A percentile compares a stretch with the other conserved stretches of the same genome.
phyloP scores from a whole-genome alignment of 2,329 filamentous ascomycete genomes.

The Capronia epimyces region DNA sequence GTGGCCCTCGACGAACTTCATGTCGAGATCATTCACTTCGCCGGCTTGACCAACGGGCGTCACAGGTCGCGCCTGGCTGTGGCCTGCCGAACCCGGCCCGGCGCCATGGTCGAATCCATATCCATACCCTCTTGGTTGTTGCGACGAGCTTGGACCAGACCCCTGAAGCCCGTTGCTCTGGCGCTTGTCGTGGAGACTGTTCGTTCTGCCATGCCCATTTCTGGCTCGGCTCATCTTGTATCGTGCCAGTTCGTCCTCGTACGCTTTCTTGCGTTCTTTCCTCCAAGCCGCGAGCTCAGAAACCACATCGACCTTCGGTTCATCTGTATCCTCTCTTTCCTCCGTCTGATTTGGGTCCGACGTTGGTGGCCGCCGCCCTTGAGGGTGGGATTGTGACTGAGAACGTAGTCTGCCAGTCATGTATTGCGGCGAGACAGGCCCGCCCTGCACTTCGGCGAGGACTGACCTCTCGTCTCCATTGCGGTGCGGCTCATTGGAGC shows the following conservation, averaged over 20 bases:
- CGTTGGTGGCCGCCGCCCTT: slow-evolving; percentile 4
- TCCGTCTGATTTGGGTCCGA: slow-evolving; percentile 14
- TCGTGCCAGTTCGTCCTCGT: slow-evolving; percentile 34
- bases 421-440: slow-evolving; percentile 15
- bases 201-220: background rate
- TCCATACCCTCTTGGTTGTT: slow-evolving; percentile 19
- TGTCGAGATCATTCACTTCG: slow-evolving; percentile 27
- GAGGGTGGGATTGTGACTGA: slow-evolving; percentile 4
- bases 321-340: slow-evolving; percentile 18
- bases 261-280: slow-evolving; percentile 48
- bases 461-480: slow-evolving; percentile 2
- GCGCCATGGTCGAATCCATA: slow-evolving; percentile 22
- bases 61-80: slow-evolving; percentile 13
- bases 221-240: slow-evolving; percentile 7
- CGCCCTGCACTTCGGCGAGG: slow-evolving; percentile 12
- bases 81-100: slow-evolving; percentile 9
- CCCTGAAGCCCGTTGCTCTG: slow-evolving; percentile 3
- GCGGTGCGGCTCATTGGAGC: slow-evolving; percentile 23
- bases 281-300: slow-evolving; percentile 51
- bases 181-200: background rate
- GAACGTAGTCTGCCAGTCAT: slow-evolving; percentile 9
- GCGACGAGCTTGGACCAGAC: background rate
- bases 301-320: slow-evolving; percentile 44
- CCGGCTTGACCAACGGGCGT: slow-evolving; percentile 10
- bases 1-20: slow-evolving; percentile 49